Percentiles rank a stretch among this genome's conserved stretches.
phyloP scores from a whole-genome alignment of 208 protist species.

The Trypanosoma platydactyli region DNA sequence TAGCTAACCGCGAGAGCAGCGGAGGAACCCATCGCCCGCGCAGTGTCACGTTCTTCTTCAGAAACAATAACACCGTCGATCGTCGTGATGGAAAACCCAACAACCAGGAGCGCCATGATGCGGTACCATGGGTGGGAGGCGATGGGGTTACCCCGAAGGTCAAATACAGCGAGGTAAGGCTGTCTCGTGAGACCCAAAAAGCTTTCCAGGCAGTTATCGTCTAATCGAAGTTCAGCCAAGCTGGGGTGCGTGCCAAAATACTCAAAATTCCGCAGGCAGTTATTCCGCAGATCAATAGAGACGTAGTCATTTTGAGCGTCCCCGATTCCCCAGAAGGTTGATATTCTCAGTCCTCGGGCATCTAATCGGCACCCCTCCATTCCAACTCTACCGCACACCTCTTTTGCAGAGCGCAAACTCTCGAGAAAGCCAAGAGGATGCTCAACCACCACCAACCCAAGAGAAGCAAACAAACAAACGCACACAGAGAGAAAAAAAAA shows the following conservation, averaged over 20 bases:
- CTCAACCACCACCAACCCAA: neutral
- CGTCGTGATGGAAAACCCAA: slow-evolving; percentile 58
- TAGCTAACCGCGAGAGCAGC: slow-evolving; percentile 76
- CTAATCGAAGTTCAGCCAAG: slow-evolving; percentile 52
- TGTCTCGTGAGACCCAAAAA: slow-evolving; percentile 76
- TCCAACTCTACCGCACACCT: neutral
- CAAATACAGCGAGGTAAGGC: slow-evolving; percentile 44
- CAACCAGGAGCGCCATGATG: slow-evolving; percentile 67
- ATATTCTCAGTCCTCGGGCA: slow-evolving; percentile 41
- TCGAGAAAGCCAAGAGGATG: slow-evolving; percentile 7
- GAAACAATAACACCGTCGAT: slow-evolving; percentile 64
- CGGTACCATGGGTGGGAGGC: slow-evolving; percentile 69
- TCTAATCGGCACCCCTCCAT: slow-evolving; percentile 62
- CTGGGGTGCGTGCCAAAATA: slow-evolving; percentile 77
- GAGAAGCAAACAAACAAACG: slow-evolving; percentile 4
- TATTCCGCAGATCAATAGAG: slow-evolving; percentile 58
- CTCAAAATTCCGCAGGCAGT: slow-evolving; percentile 55
- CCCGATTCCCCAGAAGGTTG: slow-evolving; percentile 48
- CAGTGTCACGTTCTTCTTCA: slow-evolving; percentile 47
- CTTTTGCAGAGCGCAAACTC: slow-evolving; percentile 13
- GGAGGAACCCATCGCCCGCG: slow-evolving; percentile 33
- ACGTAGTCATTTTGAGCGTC: slow-evolving; percentile 53
- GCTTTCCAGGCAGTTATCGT: slow-evolving; percentile 53
- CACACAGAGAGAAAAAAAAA: slow-evolving; percentile 21
- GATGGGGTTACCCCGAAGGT: slow-evolving; percentile 68